Conservation (phyloP, 2,329 filamentous ascomycete genomes). For the Seiridium unicorne region DNA sequence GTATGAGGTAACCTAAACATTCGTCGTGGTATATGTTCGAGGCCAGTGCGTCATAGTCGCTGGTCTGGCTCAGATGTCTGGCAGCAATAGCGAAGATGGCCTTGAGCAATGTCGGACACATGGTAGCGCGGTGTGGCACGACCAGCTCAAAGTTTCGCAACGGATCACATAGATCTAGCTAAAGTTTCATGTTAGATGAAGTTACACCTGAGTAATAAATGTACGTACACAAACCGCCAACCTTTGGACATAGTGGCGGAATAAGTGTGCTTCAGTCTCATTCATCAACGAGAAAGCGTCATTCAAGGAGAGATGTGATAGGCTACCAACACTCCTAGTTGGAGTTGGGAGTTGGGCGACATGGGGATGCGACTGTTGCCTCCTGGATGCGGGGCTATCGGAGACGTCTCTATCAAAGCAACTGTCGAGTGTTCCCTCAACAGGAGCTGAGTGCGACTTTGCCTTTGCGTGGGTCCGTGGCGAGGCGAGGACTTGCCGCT, state of each 20-base stretch:
- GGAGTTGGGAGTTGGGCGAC: constrained; percentile 8
- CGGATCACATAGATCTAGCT: constrained; percentile 31
- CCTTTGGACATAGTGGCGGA: constrained; percentile 34
- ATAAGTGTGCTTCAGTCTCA: constrained; percentile 29
- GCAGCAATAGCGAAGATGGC: constrained; percentile 57
- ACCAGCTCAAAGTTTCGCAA: constrained; percentile 48
- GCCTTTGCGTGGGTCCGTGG: neutral
- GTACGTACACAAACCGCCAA: constrained; percentile 32
- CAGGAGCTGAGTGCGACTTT: constrained; percentile 4
- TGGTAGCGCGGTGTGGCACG: constrained; percentile 51
- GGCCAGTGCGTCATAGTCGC: constrained; percentile 44
- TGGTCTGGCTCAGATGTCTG: constrained; percentile 50
- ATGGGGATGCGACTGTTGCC: constrained; percentile 3
- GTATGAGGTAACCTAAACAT: constrained; percentile 49
- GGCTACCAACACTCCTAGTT: constrained; percentile 9
- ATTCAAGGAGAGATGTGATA: neutral
- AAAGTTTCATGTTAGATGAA: neutral
- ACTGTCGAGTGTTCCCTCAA: constrained; percentile 5
- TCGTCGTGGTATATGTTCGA: constrained; percentile 53
- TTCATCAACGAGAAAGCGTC: constrained; percentile 28
- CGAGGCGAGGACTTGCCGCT: neutral
- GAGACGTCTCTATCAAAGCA: constrained; percentile 2
- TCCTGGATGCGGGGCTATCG: constrained; percentile 10
- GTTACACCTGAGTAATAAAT: neutral
- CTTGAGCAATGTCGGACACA: constrained; percentile 51